These are phyloP conservation scores for Rhipidocladum racemiflorum DNA, from an alignment of 176 grass and related monocot species.

Conservation along the genomic window DNA sequence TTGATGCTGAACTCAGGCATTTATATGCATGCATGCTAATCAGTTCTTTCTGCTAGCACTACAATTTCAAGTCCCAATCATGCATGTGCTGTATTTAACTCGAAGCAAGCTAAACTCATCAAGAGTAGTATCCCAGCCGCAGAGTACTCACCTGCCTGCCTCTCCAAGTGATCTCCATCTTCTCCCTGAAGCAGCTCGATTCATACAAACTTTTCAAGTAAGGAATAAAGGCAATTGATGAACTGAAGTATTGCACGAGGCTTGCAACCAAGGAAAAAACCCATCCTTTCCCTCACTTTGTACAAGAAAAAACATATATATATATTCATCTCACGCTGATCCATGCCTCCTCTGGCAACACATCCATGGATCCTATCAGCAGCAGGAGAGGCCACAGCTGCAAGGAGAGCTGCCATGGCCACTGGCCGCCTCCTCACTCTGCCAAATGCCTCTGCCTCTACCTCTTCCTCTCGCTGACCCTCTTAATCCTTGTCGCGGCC, in stretches of 20 bases:
- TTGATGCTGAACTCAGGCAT: neutral
- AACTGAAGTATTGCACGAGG: constrained; percentile 63
- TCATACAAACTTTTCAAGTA: constrained; percentile 70
- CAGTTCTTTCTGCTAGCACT: neutral
- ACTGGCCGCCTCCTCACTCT: constrained; percentile 19
- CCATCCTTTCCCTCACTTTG: neutral
- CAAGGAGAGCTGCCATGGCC: constrained; percentile 31
- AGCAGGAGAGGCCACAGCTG: neutral
- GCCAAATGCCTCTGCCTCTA: constrained; percentile 45
- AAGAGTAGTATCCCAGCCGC: constrained; percentile 11
- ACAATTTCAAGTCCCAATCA: neutral
- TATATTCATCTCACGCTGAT: constrained; percentile 33
- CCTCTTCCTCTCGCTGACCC: constrained; percentile 41
- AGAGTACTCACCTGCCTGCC: neutral
- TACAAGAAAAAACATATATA: constrained; percentile 25
- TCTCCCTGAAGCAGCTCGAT: constrained; percentile 38
- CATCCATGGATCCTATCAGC: constrained; percentile 14
- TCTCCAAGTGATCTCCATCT: constrained; percentile 45
- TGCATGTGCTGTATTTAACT: neutral
- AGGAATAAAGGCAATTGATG: constrained; percentile 72
- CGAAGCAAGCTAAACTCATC: neutral
- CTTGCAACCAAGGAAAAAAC: constrained; percentile 56
- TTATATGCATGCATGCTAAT: neutral
- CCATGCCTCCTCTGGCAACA: constrained; percentile 21
- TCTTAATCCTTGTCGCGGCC: constrained; percentile 35